Evolutionary conservation across 2,329 filamentous ascomycete species (phyloP), one percentile per base, ranked within the genome.

Genomic region (Microascus cirrosus): DNA sequence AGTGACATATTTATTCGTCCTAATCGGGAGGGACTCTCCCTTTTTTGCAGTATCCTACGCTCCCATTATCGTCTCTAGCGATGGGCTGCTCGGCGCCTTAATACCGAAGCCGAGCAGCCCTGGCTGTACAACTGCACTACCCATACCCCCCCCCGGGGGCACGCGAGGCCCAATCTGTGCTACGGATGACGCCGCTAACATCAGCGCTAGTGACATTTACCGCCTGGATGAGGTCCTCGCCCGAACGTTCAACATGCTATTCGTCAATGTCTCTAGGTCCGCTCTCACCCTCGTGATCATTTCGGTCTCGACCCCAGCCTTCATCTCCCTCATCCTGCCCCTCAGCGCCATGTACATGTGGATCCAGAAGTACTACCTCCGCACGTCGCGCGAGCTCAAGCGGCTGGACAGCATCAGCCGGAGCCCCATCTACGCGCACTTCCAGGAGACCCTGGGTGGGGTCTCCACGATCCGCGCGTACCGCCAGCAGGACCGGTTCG

Each of bases 381-480:
- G 92, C 61, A 96, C 94, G 15, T 99, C 94, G 60, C 88, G 95
- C 62, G 95, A 99, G 74, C 80, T 99, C 62, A 99, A 99, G 78
- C 83, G 94, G 63, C 79, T 99, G 60, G 94, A 99, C 73, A 96
- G 92, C 69, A 87, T 97, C 64, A 96, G 88, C 69, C 86, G 91
- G 65, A 96, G 92, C 70, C 95, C 95, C 28, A 95, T 99, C 65
- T 99, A 92, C 70, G 94, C 94, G 7, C 95, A 99, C 71, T 99
- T 99, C 75, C 94, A 99, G 69, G 95, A 99, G 73, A 95, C 91
- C 1, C 82, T 99, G 11, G 93, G 90, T 61, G 94, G 94, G 51
- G 87, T 96, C 68, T 90, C 89, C 60, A 99, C 94, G 12, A 97
- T 99, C 67, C 88, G 95, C 63, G 95, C 94, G 39, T 99, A 95